Evolutionary conservation across 257 asterid genomes (phyloP).

Genomic region (Ballota nigra): DNA sequence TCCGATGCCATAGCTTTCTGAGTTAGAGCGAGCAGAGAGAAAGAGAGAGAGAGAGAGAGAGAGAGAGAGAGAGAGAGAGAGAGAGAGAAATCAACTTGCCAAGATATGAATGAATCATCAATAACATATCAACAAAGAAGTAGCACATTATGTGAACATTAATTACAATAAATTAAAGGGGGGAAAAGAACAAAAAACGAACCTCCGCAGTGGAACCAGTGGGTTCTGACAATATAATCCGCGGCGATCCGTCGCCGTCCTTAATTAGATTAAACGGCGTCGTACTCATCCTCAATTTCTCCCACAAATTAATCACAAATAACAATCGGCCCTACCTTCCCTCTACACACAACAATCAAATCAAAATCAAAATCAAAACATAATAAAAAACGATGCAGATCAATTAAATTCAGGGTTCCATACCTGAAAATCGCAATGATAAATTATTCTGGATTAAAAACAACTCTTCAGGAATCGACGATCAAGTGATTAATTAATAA

Average conservation of each 20-base stretch:
- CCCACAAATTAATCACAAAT: constrained; percentile 16
- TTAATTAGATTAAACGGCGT: constrained; percentile 40
- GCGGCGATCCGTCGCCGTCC: constrained; percentile 49
- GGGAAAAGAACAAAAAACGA: background rate
- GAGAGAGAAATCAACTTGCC: too few species aligned
- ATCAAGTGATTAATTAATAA: background rate
- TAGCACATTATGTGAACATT: background rate
- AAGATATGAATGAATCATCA: too few species aligned
- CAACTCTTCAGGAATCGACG: background rate
- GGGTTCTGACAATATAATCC: constrained; percentile 51
- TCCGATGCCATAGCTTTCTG: background rate
- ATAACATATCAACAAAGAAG: background rate
- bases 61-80: too few species aligned
- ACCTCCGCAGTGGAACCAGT: constrained; percentile 75
- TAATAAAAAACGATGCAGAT: constrained; percentile 2
- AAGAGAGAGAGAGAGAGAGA: too few species aligned
- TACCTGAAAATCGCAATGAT: background rate
- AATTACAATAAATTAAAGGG: background rate
- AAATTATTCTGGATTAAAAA: background rate
- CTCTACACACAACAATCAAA: constrained; percentile 5
- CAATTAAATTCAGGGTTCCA: constrained; percentile 7
- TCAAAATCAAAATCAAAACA: background rate
- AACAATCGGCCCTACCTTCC: constrained; percentile 7
- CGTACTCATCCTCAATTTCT: constrained; percentile 26
- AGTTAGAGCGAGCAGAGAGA: background rate